These are phyloP conservation scores for Globisporangium polare DNA, from an alignment of 352 stramenopile genomes.

Conservation along the genomic window DNA sequence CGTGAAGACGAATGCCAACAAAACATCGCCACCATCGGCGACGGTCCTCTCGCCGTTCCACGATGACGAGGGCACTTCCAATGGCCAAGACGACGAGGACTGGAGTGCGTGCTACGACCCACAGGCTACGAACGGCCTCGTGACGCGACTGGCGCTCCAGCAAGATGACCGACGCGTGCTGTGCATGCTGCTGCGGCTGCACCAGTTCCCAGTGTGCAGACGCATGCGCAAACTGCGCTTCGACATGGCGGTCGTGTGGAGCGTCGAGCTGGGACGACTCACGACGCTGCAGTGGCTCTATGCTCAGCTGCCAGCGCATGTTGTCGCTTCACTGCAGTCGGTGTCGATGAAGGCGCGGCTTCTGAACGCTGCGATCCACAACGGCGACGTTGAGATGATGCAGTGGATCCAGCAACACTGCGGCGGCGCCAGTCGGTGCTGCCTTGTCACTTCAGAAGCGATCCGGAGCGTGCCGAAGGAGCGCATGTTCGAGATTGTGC, in stretches of 20 bases:
- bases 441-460: not conserved
- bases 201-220: slow-evolving; percentile 2
- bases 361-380: not conserved
- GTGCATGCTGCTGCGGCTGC: slow-evolving; percentile 5
- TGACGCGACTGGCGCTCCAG: slow-evolving; percentile 1
- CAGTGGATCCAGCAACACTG: slow-evolving; percentile 3
- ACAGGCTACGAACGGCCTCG: not conserved
- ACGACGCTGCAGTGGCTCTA: not conserved
- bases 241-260: slow-evolving; percentile 1
- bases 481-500: not conserved
- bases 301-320: not conserved
- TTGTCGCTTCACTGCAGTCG: not conserved
- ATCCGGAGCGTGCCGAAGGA: not conserved
- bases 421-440: not conserved
- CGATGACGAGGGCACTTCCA: not conserved
- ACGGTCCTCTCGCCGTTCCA: not conserved
- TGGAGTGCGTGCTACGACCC: slow-evolving; percentile 7
- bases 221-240: not conserved
- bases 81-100: not conserved
- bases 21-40: not conserved
- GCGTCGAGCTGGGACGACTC: slow-evolving; percentile 1
- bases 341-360: not conserved
- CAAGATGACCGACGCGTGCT: not conserved
- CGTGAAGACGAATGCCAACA: not conserved
- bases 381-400: slow-evolving; percentile 7